These are phyloP conservation scores for Moelleriella libera DNA, from an alignment of 2,329 filamentous ascomycete genomes.

Conservation along the genomic window DNA sequence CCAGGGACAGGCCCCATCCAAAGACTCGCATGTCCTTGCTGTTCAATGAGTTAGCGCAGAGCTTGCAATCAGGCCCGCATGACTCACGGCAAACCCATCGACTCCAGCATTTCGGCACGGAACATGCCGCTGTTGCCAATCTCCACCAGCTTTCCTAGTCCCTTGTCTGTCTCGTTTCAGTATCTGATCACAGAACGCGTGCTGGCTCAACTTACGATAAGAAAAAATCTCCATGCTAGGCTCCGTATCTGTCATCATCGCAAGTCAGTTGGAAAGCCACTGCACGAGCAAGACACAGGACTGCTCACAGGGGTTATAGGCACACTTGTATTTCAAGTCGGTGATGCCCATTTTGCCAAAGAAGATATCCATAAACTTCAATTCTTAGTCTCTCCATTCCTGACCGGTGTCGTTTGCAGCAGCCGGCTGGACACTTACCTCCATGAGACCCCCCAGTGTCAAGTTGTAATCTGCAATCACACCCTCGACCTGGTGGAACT, in stretches of 20 bases:
- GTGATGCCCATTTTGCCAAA: slow-evolving; percentile 90
- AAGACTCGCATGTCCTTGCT: slow-evolving; percentile 77
- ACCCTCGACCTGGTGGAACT: slow-evolving; percentile 98
- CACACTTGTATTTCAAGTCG: slow-evolving; percentile 84
- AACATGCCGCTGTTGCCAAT: slow-evolving; percentile 99
- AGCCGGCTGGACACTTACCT: slow-evolving; percentile 9
- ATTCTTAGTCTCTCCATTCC: neutral
- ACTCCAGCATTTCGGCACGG: slow-evolving; percentile 89
- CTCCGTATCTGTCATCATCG: slow-evolving; percentile 50
- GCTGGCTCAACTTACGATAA: slow-evolving; percentile 34
- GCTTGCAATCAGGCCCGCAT: neutral
- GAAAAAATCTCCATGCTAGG: slow-evolving; percentile 97
- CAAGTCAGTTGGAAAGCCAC: neutral
- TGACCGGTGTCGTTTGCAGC: neutral
- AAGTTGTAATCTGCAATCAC: slow-evolving; percentile 95
- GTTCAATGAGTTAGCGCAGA: neutral
- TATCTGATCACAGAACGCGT: neutral
- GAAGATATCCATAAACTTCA: slow-evolving; percentile 78
- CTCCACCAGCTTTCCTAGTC: slow-evolving; percentile 82
- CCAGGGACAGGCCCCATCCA: slow-evolving; percentile 82
- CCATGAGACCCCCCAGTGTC: slow-evolving; percentile 84
- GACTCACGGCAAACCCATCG: slow-evolving; percentile 66
- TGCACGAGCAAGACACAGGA: too few species aligned
- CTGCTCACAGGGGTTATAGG: slow-evolving; percentile 21
- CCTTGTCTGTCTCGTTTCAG: slow-evolving; percentile 37